A percentile compares a stretch with the other conserved stretches of the same genome.
Evolutionary conservation across 495 filamentous ascomycete species (phyloP).

Genomic region (Trichoderma reesei): DNA sequence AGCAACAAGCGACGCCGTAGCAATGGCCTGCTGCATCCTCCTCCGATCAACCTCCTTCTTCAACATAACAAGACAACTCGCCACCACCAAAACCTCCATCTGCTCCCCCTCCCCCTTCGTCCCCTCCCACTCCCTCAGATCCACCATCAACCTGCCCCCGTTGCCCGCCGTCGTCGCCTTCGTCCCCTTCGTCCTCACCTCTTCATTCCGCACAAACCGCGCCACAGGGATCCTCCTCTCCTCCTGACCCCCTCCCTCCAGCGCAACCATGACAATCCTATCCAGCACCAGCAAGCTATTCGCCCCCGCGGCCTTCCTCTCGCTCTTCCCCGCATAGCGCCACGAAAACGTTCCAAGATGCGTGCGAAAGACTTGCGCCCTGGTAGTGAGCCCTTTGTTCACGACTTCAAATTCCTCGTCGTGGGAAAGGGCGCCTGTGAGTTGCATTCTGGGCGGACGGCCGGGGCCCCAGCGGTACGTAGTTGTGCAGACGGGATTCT

Average conservation of each 20-base stretch:
- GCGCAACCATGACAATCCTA: conserved; percentile 15
- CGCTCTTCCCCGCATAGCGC: conserved; percentile 33
- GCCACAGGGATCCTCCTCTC: conserved; percentile 29
- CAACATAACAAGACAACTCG: conserved; percentile 45
- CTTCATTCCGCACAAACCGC: conserved; percentile 33
- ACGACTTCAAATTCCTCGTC: conserved; percentile 24
- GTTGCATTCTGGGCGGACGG: conserved; percentile 20
- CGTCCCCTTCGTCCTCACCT: conserved; percentile 33
- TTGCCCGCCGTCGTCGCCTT: conserved; percentile 37
- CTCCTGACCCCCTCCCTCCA: conserved; percentile 11
- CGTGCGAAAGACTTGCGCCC: conserved; percentile 28
- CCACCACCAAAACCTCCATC: conserved; percentile 37
- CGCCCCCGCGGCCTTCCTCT: conserved; percentile 21
- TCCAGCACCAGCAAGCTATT: conserved; percentile 32
- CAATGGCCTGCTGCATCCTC: conserved; percentile 33
- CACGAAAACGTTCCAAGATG: conserved; percentile 37
- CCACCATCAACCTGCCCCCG: conserved; percentile 39
- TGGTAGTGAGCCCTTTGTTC: conserved; percentile 27
- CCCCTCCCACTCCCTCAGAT: conserved; percentile 19
- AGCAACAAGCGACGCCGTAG: conserved; percentile 22
- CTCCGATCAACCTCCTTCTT: conserved; percentile 50
- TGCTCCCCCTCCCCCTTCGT: conserved; percentile 23
- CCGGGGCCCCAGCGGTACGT: conserved; percentile 43
- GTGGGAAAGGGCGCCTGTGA: conserved; percentile 14
- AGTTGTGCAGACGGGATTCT: conserved; percentile 27